phyloP scores from a whole-genome alignment of 2,329 filamentous ascomycete species.

The Sporothrix variecibatus region DNA sequence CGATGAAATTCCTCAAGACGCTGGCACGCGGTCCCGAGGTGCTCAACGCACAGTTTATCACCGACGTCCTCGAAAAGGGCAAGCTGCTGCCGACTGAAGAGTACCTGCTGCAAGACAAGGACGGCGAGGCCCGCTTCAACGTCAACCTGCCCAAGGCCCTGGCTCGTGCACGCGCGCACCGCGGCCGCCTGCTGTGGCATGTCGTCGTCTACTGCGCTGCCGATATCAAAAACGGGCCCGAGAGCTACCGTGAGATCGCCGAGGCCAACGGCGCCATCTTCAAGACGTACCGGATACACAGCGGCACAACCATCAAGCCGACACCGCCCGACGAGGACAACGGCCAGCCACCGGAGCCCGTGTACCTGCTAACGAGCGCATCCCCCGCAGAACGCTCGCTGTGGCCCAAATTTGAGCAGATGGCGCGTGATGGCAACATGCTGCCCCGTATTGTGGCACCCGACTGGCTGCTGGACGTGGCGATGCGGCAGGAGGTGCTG shows the following conservation, averaged over 20 bases:
- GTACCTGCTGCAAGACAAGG: constrained; percentile 69
- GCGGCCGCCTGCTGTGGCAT: constrained; percentile 71
- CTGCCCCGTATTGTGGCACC: constrained; percentile 76
- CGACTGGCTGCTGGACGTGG: constrained; percentile 88
- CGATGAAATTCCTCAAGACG: constrained; percentile 89
- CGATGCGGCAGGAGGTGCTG: constrained; percentile 82
- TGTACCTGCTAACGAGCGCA: constrained; percentile 78
- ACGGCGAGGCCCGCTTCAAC: constrained; percentile 70
- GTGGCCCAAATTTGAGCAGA: constrained; percentile 77
- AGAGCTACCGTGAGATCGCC: constrained; percentile 83
- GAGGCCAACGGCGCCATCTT: constrained; percentile 86
- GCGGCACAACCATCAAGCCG: constrained; percentile 67
- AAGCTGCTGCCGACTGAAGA: constrained; percentile 64
- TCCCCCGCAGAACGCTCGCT: constrained; percentile 68
- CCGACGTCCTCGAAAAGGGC: constrained; percentile 70
- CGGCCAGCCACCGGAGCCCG: constrained; percentile 64
- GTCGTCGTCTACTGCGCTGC: constrained; percentile 84
- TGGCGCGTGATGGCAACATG: constrained; percentile 78
- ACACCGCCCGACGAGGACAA: constrained; percentile 63
- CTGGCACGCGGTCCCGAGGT: constrained; percentile 79
- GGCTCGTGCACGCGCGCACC: constrained; percentile 71
- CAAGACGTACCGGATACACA: constrained; percentile 72
- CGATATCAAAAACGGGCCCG: constrained; percentile 75
- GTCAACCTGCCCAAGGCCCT: constrained; percentile 70
- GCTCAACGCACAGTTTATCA: constrained; percentile 76